Evolutionary conservation across 192 early-diverging fungal genomes (phyloP).

Genomic region (Gorgonomyces haynaldii): DNA sequence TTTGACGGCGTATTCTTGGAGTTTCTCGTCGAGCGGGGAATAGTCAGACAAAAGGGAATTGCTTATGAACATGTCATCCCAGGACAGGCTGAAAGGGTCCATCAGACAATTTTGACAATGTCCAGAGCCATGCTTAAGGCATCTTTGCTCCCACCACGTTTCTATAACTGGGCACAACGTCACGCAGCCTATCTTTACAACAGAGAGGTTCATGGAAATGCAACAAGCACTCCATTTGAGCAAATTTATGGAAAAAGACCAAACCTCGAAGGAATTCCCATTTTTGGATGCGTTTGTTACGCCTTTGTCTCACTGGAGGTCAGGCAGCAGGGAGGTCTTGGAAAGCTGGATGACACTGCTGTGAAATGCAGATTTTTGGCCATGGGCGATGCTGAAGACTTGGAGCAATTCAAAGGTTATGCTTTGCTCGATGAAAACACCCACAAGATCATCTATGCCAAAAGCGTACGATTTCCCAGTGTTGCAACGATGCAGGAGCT

Average conservation of each 20-base stretch:
- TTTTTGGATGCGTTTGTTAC: constrained; percentile 8
- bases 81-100: neutral
- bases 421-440: neutral
- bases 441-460: neutral
- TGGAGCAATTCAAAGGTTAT: neutral
- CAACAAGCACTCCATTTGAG: neutral
- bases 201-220: neutral
- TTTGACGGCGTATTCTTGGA: neutral
- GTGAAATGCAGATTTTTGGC: constrained; percentile 5
- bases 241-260: neutral
- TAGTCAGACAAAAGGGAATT: neutral
- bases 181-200: neutral
- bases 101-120: neutral
- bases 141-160: neutral
- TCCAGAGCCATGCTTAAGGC: neutral
- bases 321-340: neutral
- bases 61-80: neutral
- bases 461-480: neutral
- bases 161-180: neutral
- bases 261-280: neutral
- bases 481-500: too few species aligned
- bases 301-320: constrained; percentile 2
- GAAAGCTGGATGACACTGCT: constrained; percentile 4
- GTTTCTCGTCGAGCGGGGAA: neutral
- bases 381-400: neutral